Base-by-base conservation (phyloP, 805 yeast species). In the Lipomyces orientalis region DNA sequence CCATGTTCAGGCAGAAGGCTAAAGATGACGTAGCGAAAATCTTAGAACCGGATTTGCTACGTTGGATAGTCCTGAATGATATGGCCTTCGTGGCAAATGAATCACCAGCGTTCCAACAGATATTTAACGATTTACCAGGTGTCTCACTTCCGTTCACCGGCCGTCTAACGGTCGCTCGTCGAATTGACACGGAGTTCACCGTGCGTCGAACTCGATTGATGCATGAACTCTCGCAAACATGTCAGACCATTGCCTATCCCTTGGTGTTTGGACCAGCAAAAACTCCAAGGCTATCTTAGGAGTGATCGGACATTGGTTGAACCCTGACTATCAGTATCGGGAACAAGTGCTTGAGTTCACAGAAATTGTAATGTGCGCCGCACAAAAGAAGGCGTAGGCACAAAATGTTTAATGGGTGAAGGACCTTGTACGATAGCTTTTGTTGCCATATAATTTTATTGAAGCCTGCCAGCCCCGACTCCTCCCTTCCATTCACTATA, bases 191-290 rank as follows among this genome's bases (percentile, higher is more conserved):
- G 9, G 52, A 46, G 52, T 46, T 46, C 52, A 46, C 1, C 12
- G 3, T 2, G 8, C 52, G n/a, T 46, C 52, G 52, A 46, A 25
- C 52, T 46, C 5, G 5, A 14, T 46, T 46, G 52, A 25, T 46
- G 2, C 4, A 46, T 6, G 16, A 7, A 4, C 54, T 51, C 4
- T 2, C 25, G 7, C 54, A 2, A 19, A 51, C 31, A 1, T 51
- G 54, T 10, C 12, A 14, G 31, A 39, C 52, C 29, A 58, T 58
- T 35, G 39, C 60, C 16, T 58, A 5, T 58, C 46, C 52, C 25
- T 58, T 1, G 51, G 7, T 25, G 60, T 58, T 35, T 58, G 60
- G 60, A 35, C 60, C 29, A 58, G 60, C 52, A 58, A 9, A 9
- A 58, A 19, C 19, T 31, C 33, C 33, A 35, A 12, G n/a, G 25